A percentile compares a stretch with the other conserved stretches of the same genome.
Evolutionary conservation across 192 early-diverging fungal species (phyloP).

Genomic region (Dimargaris cristalligena): DNA sequence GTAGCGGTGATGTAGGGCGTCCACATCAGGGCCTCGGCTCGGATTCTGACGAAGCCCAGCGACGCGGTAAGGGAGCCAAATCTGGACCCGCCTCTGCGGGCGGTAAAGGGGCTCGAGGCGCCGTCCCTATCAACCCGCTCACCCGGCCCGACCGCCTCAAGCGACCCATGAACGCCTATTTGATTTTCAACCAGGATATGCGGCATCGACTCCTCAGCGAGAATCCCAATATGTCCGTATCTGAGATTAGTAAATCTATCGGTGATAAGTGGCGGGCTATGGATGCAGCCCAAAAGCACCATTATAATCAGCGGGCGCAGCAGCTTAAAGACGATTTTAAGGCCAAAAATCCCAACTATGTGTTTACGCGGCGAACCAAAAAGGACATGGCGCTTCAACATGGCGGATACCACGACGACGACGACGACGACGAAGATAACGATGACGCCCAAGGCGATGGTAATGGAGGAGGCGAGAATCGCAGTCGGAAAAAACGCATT

Average conservation of each 20-base stretch:
- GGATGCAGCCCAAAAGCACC: slow-evolving; percentile 14
- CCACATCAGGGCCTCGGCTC: neutral
- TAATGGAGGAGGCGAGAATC: slow-evolving; percentile 5
- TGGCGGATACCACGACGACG: slow-evolving; percentile 14
- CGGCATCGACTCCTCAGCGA: slow-evolving; percentile 32
- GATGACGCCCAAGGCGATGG: neutral
- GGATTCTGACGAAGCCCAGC: neutral
- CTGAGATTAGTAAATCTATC: slow-evolving; percentile 37
- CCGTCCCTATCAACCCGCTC: neutral
- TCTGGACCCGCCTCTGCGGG: neutral
- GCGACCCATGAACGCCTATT: slow-evolving; percentile 39
- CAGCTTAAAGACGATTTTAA: slow-evolving; percentile 18
- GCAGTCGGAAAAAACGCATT: slow-evolving; percentile 42
- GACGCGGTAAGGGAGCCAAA: slow-evolving; percentile 9
- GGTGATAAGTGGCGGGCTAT: slow-evolving; percentile 34
- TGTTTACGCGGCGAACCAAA: slow-evolving; percentile 41
- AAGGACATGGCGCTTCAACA: slow-evolving; percentile 28
- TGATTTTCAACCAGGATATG: slow-evolving; percentile 43
- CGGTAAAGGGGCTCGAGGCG: neutral
- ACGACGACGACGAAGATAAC: slow-evolving; percentile 8
- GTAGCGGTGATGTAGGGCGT: slow-evolving; percentile 7
- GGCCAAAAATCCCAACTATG: slow-evolving; percentile 32
- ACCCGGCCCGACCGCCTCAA: slow-evolving; percentile 28
- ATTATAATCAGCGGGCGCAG: neutral
- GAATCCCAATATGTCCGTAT: slow-evolving; percentile 37